Conservation (phyloP, 805 yeast species). For the Scheffersomyces lignosus region DNA sequence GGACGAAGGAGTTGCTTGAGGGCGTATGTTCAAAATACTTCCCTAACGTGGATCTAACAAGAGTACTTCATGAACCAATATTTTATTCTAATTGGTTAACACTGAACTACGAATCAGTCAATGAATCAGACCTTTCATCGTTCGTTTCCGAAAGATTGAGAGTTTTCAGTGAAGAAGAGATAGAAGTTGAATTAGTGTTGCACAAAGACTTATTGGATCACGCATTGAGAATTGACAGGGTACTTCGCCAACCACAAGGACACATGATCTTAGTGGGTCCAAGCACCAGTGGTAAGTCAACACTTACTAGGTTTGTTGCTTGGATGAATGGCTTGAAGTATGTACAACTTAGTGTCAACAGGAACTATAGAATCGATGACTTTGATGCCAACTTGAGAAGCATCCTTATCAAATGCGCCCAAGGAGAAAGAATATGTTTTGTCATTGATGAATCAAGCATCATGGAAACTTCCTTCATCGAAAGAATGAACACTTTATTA, state of each 20-base stretch:
- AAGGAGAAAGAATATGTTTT: constrained; percentile 65
- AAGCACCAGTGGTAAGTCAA: constrained; percentile 78
- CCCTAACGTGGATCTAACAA: constrained; percentile 40
- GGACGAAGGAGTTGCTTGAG: constrained; percentile 45
- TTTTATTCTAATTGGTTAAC: constrained; percentile 77
- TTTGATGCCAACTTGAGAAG: constrained; percentile 66
- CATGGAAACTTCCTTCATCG: constrained; percentile 75
- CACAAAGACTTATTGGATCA: constrained; percentile 75
- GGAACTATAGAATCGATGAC: constrained; percentile 54
- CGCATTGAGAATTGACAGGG: constrained; percentile 76
- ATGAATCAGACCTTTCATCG: constrained; percentile 42
- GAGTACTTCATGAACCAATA: constrained; percentile 50
- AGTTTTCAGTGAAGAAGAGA: constrained; percentile 77
- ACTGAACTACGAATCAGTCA: constrained; percentile 57
- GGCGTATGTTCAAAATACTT: constrained; percentile 41
- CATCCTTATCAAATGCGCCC: constrained; percentile 45
- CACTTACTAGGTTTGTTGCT: constrained; percentile 75
- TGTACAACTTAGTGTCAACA: constrained; percentile 56
- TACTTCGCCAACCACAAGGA: constrained; percentile 82
- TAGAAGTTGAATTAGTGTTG: constrained; percentile 58
- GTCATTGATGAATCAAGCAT: constrained; percentile 81
- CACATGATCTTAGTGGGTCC: constrained; percentile 85
- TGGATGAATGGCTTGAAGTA: constrained; percentile 84
- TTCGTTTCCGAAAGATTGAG: constrained; percentile 66
- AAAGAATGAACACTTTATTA: constrained; percentile 87